Base-by-base conservation (phyloP, 352 stramenopile genomes). In the Aphanomyces euteiches region DNA sequence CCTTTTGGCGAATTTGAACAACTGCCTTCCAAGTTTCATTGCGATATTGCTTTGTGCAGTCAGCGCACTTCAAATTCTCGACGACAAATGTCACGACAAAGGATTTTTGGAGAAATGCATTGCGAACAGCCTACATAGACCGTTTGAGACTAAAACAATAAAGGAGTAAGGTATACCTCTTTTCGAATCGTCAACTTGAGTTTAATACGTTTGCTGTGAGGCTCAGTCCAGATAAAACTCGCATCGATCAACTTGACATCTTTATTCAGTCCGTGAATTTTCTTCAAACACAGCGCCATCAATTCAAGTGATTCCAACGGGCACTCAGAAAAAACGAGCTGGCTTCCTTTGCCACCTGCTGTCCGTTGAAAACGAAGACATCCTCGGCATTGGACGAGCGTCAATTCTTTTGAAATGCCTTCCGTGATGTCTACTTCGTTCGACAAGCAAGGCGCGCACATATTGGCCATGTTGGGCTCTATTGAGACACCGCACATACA, bases 201-300 rank as follows among this genome's bases (percentile, higher is more conserved):
- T 67, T 93, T 93, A 48, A 94, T 65, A 56, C 87, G 83, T 60
- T 90, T 90, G 15, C 80, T 89, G 75, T 94, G 87, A 15, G 80
- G 85, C 69, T 94, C 87, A 2, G 87, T 94, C 87, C 87, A 94
- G 61, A 94, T 81, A 66, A 90, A 92, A 7, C 74, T 77, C 6
- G 87, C 87, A 74, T 94, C 87, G 12, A 90, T 74, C 39, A 94
- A 77, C 66, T 93, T 92, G 59, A 76, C 83, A 47, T 48, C 38
- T 70, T 89, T 89, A 56, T 66, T 71, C 19, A 93, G 78, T 0
- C 80, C 80, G 5, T 80, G 72, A 43, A 93, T 72, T 72, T 77
- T 87, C 81, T 91, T 91, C 38, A 93, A 77, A 57, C 83, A 90
- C 43, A 93, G 76, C 69, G 84, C 83, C 77, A 93, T 83, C 50